These are phyloP conservation scores for Botryotinia calthae DNA, from an alignment of 2,329 filamentous ascomycete species.

Conservation along the genomic window DNA sequence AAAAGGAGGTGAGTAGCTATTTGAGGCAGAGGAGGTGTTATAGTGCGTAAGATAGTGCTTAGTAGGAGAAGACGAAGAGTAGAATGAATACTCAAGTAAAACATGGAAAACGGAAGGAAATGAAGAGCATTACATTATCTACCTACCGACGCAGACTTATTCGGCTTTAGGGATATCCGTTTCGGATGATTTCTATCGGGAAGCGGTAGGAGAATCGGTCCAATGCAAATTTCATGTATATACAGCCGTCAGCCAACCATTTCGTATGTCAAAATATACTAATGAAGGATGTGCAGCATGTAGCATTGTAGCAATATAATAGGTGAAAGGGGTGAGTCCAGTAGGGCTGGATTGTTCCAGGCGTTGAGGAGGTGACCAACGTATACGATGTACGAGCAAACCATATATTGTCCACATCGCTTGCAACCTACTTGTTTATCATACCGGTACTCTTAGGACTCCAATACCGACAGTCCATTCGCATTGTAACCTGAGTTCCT, in stretches of 20 bases:
- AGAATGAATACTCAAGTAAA: neutral
- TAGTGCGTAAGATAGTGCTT: neutral
- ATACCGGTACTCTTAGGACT: neutral
- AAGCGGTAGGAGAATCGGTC: neutral
- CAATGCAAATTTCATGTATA: neutral
- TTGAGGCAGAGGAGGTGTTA: neutral
- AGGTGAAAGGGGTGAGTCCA: neutral
- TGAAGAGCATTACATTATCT: neutral
- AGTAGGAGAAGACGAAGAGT: neutral
- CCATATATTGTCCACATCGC: conserved; percentile 2
- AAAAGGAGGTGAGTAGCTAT: neutral
- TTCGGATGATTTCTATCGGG: neutral
- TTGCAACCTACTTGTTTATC: neutral
- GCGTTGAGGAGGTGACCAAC: neutral
- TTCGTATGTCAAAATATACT: neutral
- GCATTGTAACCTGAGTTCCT: neutral
- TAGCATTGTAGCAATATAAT: neutral
- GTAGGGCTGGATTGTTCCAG: conserved; percentile 16
- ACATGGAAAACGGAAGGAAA: neutral
- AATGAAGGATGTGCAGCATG: neutral
- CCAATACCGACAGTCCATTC: neutral
- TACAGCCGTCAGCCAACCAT: neutral
- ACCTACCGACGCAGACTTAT: neutral
- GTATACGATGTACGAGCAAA: neutral
- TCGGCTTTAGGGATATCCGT: conserved; percentile 1